Base-by-base conservation (phyloP, 768 basidiomycete genomes). In the Lactarius vividus region DNA sequence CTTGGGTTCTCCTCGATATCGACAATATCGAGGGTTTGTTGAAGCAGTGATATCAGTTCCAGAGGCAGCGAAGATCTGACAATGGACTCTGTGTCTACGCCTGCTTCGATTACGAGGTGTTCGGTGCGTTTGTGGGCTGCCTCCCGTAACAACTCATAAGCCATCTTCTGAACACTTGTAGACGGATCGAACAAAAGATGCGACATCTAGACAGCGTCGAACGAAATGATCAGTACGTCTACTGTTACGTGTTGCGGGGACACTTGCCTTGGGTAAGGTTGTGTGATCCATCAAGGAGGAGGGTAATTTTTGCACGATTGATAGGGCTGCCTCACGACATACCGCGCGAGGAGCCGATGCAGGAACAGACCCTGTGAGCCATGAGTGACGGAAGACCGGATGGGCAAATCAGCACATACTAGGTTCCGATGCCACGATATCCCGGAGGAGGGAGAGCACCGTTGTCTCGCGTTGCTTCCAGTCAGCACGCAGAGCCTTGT, bases 31-130 rank as follows among this genome's bases (percentile, higher is more conserved):
- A 88, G 70, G 54, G 75, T 80, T 40, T 77, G 78, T 63, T 83
- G 83, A 15, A 96, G 74, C 31, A 95, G 80, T 5, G 77, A 75
- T 18, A 96, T 68, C 26, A 97, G 78, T 71, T 92, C 88, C 0
- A 59, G 13, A 0, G 96, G 93, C 13, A 96, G 77, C 28, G 83
- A 79, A 26, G 84, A 78, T 54, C 81, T 80, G 39, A 84, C 73
- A 2, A 73, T 72, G 3, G 79, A 83, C 59, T 92, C 89, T 0
- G 84, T 81, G 56, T 94, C 91, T 16, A 94, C 89, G 8, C 87
- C 92, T 2, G 89, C 88, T 72, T 98, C 94, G 42, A 98, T 85
- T 31, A 97, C 93, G 52, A 95, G 80, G 64, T 91, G 77, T 62
- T 95, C 90, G 0, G 95, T 96, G 40, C 85, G 82, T 72, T 86